Evolutionary conservation across 2,329 filamentous ascomycete species (phyloP).

Genomic region (Diaporthe caulivora): DNA sequence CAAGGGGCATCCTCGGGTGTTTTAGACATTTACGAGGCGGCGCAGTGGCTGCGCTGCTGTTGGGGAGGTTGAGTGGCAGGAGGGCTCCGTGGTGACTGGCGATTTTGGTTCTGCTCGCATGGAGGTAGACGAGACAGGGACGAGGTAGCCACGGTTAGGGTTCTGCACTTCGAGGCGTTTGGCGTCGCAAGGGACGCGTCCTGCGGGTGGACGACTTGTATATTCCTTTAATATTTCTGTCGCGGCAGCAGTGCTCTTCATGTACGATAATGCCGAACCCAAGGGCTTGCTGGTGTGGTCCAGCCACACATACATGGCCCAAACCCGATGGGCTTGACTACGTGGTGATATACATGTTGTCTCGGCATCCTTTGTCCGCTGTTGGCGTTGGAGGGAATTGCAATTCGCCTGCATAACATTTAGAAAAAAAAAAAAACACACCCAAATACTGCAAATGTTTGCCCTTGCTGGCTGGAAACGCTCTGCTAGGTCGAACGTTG

Average conservation of each 20-base stretch:
- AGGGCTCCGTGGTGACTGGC: too few species aligned
- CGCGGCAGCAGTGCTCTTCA: constrained; percentile 6
- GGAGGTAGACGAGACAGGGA: background rate
- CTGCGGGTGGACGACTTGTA: background rate
- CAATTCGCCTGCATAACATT: constrained; percentile 15
- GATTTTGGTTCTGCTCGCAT: background rate
- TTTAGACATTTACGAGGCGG: too few species aligned
- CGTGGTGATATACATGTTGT: background rate
- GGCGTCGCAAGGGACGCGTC: constrained; percentile 9
- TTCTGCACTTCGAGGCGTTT: constrained; percentile 19
- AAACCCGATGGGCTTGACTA: background rate
- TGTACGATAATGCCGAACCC: background rate
- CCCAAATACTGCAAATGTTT: background rate
- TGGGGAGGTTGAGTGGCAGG: too few species aligned
- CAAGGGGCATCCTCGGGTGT: too few species aligned
- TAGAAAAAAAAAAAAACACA: too few species aligned
- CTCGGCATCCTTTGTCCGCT: too few species aligned
- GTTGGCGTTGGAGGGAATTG: background rate
- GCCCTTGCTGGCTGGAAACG: background rate
- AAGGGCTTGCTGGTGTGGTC: background rate
- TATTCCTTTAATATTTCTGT: background rate
- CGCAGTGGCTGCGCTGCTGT: too few species aligned
- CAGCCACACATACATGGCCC: background rate
- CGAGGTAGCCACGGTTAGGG: background rate
- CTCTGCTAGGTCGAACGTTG: background rate